Percentiles rank a stretch among this genome's conserved stretches.
phyloP scores from a whole-genome alignment of 345 rosid species.

The Gossypium sturtianum region DNA sequence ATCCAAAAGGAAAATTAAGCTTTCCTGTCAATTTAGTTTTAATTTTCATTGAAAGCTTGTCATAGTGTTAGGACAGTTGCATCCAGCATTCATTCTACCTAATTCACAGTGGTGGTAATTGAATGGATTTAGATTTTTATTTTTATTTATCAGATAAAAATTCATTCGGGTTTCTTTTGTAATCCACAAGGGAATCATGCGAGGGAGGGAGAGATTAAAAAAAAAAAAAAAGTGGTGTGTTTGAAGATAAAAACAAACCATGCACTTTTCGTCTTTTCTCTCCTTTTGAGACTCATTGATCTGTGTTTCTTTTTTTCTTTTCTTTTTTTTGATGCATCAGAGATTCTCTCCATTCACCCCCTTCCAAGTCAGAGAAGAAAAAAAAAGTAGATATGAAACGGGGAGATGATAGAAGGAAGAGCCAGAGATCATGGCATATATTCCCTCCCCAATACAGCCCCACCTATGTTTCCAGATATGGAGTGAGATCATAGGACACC shows the following conservation, averaged over 20 bases:
- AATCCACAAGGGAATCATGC: conserved; percentile 38
- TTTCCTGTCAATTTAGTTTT: conserved; percentile 9
- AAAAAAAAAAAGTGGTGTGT: background rate
- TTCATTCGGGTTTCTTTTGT: background rate
- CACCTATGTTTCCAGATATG: conserved; percentile 77
- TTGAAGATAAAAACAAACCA: conserved; percentile 55
- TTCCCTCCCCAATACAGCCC: conserved; percentile 67
- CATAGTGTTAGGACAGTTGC: conserved; percentile 35
- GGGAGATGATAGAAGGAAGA: conserved; percentile 37
- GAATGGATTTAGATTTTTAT: background rate
- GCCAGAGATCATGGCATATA: conserved; percentile 71
- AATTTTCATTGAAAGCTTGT: background rate
- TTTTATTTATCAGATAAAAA: background rate
- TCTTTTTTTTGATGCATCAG: conserved; percentile 46
- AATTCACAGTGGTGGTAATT: conserved; percentile 9
- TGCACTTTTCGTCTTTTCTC: conserved; percentile 58
- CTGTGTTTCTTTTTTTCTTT: conserved; percentile 38
- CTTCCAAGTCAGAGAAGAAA: conserved; percentile 58
- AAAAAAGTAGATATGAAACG: conserved; percentile 33
- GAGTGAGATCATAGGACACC: conserved; percentile 52
- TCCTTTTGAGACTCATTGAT: conserved; percentile 44
- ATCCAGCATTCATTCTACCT: conserved; percentile 36
- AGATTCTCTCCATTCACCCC: conserved; percentile 39
- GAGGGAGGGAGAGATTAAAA: conserved; percentile 11
- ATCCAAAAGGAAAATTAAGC: conserved; percentile 28